phyloP scores from a whole-genome alignment of 495 filamentous ascomycete species.

The Rhypophila decipiens region DNA sequence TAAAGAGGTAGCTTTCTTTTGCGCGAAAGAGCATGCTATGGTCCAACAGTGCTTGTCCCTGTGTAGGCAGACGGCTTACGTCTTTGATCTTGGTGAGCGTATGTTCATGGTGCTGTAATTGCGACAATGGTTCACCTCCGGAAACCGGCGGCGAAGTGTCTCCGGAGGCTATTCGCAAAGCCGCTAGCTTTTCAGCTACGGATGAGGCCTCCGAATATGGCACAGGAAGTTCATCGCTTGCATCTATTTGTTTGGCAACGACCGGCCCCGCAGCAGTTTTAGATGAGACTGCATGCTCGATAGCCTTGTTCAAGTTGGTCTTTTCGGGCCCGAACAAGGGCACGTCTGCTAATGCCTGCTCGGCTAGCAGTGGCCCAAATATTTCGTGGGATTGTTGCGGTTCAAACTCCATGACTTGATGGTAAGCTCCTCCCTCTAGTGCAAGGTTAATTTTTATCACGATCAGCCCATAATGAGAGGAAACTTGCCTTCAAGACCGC shows the following conservation, averaged over 20 bases:
- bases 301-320: slow-evolving; percentile 20
- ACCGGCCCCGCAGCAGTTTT: slow-evolving; percentile 14
- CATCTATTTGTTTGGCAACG: slow-evolving; percentile 21
- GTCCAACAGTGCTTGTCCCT: slow-evolving; percentile 34
- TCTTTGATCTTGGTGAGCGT: slow-evolving; percentile 44
- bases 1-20: slow-evolving; percentile 72
- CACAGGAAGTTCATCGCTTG: slow-evolving; percentile 14
- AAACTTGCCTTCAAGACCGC: slow-evolving; percentile 37
- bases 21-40: slow-evolving; percentile 45
- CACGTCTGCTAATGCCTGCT: slow-evolving; percentile 33
- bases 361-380: slow-evolving; percentile 38
- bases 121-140: slow-evolving; percentile 24
- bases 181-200: slow-evolving; percentile 33
- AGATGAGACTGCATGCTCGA: slow-evolving; percentile 26
- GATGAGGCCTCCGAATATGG: slow-evolving; percentile 24
- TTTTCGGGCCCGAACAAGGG: slow-evolving; percentile 40
- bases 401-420: slow-evolving; percentile 41
- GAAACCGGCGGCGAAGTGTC: background rate
- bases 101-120: slow-evolving; percentile 37
- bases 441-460: slow-evolving; percentile 4
- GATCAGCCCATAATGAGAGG: background rate
- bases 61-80: slow-evolving; percentile 24
- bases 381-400: slow-evolving; percentile 32
- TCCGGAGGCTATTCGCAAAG: slow-evolving; percentile 25
- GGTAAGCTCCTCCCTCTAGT: slow-evolving; percentile 37